These are phyloP conservation scores for Coemansia sp. DNA, from an alignment of 192 early-diverging fungal species.

Conservation along the genomic window DNA sequence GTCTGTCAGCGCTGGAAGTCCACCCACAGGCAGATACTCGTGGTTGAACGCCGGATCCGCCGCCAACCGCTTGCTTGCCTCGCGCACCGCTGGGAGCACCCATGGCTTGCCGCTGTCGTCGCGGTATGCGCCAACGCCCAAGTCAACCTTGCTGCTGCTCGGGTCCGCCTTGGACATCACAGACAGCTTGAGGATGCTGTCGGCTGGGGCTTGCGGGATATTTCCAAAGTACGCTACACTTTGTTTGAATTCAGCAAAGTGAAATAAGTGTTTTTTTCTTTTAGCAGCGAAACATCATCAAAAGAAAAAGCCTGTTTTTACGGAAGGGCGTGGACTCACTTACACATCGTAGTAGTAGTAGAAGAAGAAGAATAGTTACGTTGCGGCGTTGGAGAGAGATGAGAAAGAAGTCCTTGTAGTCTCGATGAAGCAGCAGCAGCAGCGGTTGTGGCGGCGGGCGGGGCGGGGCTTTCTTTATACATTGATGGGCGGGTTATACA, in stretches of 20 bases:
- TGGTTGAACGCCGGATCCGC: slow-evolving; percentile 75
- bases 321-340: too few species aligned
- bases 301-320: too few species aligned
- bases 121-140: slow-evolving; percentile 96
- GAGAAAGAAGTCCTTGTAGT: slow-evolving; percentile 22
- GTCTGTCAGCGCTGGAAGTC: slow-evolving; percentile 71
- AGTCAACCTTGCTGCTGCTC: slow-evolving; percentile 79
- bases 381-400: slow-evolving; percentile 22
- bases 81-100: slow-evolving; percentile 89
- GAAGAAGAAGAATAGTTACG: neutral
- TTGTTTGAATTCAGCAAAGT: neutral
- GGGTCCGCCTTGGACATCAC: slow-evolving; percentile 80
- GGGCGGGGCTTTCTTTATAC: neutral
- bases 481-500: too few species aligned
- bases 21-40: slow-evolving; percentile 92
- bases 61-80: slow-evolving; percentile 78
- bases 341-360: slow-evolving; percentile 22
- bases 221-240: slow-evolving; percentile 35
- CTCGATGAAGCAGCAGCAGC: neutral
- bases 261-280: neutral
- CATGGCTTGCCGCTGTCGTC: slow-evolving; percentile 91
- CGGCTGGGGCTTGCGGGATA: slow-evolving; percentile 69
- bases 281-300: neutral
- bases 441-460: too few species aligned
- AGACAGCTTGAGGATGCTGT: slow-evolving; percentile 88